Conservation (phyloP, 441 rosid genomes). For the Adansonia madagascariensis region DNA sequence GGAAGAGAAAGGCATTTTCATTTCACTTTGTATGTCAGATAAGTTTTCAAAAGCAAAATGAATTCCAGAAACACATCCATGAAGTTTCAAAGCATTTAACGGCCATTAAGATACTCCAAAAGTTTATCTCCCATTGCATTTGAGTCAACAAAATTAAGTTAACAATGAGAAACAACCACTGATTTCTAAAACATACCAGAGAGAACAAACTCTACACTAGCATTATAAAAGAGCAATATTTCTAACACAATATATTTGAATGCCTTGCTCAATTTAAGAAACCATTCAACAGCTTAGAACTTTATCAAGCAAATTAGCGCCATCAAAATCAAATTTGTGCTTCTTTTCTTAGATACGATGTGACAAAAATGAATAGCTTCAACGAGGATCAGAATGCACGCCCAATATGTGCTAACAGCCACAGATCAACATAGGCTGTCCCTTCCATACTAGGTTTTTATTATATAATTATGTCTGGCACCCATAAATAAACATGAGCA, state of each 20-base stretch:
- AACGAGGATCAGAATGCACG: background rate
- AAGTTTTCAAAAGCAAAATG: background rate
- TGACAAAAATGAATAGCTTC: background rate
- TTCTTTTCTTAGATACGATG: background rate
- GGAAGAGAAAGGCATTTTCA: background rate
- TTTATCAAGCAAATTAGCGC: background rate
- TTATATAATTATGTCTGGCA: background rate
- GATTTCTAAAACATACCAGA: background rate
- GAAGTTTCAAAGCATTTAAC: conserved; percentile 1
- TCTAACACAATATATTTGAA: background rate
- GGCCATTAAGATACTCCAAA: background rate
- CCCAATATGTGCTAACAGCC: background rate
- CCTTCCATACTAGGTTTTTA: background rate
- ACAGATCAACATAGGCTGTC: background rate
- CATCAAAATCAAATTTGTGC: background rate
- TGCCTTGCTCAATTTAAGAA: background rate
- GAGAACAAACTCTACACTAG: background rate
- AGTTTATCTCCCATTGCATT: background rate
- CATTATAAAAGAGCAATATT: background rate
- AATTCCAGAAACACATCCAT: conserved; percentile 3
- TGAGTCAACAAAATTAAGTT: conserved; percentile 1
- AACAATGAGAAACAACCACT: conserved; percentile 4
- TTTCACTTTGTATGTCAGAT: background rate
- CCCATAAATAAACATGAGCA: background rate
- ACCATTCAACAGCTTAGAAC: conserved; percentile 12